Evolutionary conservation across 176 grass and related monocot genomes (phyloP), one percentile per base, ranked within the genome.

Genomic region (Carex cristatella): DNA sequence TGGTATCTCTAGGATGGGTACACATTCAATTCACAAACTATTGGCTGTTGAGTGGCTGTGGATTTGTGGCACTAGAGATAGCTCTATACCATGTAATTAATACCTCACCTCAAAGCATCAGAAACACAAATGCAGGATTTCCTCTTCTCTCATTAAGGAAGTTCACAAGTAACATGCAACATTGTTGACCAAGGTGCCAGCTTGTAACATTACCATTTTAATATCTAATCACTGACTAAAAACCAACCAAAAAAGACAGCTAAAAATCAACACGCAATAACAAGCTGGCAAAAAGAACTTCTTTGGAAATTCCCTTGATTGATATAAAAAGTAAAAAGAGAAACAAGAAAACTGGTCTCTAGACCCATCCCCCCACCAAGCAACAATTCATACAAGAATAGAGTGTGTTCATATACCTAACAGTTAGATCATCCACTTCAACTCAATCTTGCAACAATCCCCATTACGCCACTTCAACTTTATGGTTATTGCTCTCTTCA

Each of bases 351-450:
- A 82, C 9, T 69, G 16, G 38, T 69, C 44, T 65, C 38, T 55
- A 48, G 61, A 49, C 19, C 61, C 10, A 68, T 53, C 10, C 60
- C 60, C 23, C 79, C 31, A 56, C 61, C 46, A 30, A 67, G 15
- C 72, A 83, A 55, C 63, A 83, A 83, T 83, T 53, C 38, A 83
- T 53, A 82, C 80, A 82, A 66, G 54, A 57, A 63, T 33, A 82
- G 54, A 57, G 33, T 35, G 81, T 53, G 0, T 53, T 83, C 14
- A 35, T 35, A 54, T 79, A 79, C 74, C 53, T 58, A 79, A 58
- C 49, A 58, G 53, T 79, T 67, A 83, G 61, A 83, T 7, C 65
- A 83, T 67, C 62, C 46, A 83, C 61, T 44, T 14, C 62, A 67
- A 67, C 8, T 18, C 61, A 53, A 69, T 33, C 64, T 67, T 4